Evolutionary conservation across 2,329 filamentous ascomycete genomes (phyloP).

Genomic region (Aspergillus sp.): DNA sequence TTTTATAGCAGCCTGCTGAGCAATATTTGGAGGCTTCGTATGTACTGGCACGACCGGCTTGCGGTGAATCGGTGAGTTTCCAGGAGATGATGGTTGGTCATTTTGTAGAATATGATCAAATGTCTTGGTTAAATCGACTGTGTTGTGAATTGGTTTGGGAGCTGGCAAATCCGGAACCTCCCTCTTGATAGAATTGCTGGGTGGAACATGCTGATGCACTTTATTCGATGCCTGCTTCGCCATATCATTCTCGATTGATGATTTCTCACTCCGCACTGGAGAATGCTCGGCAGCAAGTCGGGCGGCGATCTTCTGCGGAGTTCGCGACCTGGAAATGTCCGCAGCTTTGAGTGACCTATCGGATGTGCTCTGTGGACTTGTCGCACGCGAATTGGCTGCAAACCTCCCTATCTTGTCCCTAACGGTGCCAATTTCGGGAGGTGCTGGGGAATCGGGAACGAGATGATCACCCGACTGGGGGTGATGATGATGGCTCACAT

Average conservation of each 20-base stretch:
- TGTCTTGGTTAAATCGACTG: neutral
- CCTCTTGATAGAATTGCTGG: slow-evolving; percentile 3
- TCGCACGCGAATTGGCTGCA: slow-evolving; percentile 15
- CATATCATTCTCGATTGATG: slow-evolving; percentile 6
- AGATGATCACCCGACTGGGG: slow-evolving; percentile 5
- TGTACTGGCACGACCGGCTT: slow-evolving; percentile 5
- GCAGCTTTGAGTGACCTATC: slow-evolving; percentile 9
- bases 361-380: slow-evolving; percentile 4
- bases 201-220: slow-evolving; percentile 1
- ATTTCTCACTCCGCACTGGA: slow-evolving; percentile 12
- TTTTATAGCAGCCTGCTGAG: slow-evolving; percentile 7
- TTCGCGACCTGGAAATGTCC: slow-evolving; percentile 12
- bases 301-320: slow-evolving; percentile 30
- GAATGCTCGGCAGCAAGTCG: slow-evolving; percentile 29
- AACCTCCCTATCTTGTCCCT: slow-evolving; percentile 35
- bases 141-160: slow-evolving; percentile 19
- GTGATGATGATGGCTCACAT: slow-evolving; percentile 12
- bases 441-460: slow-evolving; percentile 16
- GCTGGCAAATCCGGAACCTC: slow-evolving; percentile 16
- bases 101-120: slow-evolving; percentile 3
- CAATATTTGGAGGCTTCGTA: slow-evolving; percentile 1
- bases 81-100: neutral
- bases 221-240: slow-evolving; percentile 7
- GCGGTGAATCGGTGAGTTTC: slow-evolving; percentile 5
- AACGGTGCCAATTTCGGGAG: slow-evolving; percentile 31